Evolutionary conservation across 2,329 filamentous ascomycete genomes (phyloP).

Genomic region (Colletotrichum sp.): DNA sequence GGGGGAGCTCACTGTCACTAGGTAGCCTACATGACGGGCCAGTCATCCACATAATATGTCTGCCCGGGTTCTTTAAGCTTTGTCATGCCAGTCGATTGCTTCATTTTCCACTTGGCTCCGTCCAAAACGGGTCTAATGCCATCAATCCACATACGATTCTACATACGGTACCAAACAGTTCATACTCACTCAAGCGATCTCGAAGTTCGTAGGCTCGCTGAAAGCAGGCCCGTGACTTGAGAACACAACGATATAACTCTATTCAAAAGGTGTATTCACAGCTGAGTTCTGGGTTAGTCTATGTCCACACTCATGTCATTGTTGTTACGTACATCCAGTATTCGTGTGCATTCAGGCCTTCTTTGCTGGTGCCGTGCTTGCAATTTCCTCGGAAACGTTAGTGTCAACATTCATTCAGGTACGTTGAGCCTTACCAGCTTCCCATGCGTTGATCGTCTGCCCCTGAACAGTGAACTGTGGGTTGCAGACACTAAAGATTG

Average conservation of each 20-base stretch:
- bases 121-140: not conserved
- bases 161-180: not conserved
- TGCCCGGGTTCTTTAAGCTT: not conserved
- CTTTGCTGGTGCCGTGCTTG: not conserved
- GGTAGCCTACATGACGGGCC: not conserved
- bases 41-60: not conserved
- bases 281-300: not conserved
- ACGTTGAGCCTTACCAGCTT: not conserved
- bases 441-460: not conserved
- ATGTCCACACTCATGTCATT: not conserved
- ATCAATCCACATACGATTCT: too few relatives aligned
- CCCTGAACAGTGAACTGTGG: not conserved
- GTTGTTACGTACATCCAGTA: not conserved
- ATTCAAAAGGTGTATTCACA: not conserved
- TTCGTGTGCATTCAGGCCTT: not conserved
- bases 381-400: not conserved
- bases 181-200: not conserved
- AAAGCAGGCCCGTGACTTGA: not conserved
- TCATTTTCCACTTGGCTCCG: not conserved
- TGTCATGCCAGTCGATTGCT: not conserved
- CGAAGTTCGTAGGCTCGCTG: not conserved
- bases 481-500: not conserved
- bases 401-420: not conserved
- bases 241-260: not conserved
- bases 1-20: not conserved